These are phyloP conservation scores for Lasiodiplodia sp. DNA, from an alignment of 2,329 filamentous ascomycete species.

Conservation along the genomic window DNA sequence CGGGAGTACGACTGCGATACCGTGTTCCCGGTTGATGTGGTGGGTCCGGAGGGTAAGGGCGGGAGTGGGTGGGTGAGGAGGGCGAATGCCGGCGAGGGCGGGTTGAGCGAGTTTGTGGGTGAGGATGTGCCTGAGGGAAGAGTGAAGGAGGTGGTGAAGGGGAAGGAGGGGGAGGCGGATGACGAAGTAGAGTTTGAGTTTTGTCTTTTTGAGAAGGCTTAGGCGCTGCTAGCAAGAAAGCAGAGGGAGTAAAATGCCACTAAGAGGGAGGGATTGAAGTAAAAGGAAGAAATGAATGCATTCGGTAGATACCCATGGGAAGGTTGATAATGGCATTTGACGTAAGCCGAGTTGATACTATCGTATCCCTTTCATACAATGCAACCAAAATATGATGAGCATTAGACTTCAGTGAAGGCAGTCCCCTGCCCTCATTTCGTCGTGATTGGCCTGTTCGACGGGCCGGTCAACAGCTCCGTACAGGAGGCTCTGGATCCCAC, in stretches of 20 bases:
- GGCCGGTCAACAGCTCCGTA: no score
- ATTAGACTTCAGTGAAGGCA: no score
- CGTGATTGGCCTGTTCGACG: no score
- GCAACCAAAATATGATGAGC: no score
- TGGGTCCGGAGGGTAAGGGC: slow-evolving; percentile 43
- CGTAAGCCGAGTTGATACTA: background rate
- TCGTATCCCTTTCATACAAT: background rate
- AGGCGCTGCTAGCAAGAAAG: background rate
- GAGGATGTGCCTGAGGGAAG: slow-evolving; percentile 66
- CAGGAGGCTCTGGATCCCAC: no score
- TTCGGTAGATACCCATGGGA: background rate
- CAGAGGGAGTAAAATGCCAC: background rate
- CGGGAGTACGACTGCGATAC: slow-evolving; percentile 79
- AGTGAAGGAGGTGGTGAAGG: slow-evolving; percentile 41
- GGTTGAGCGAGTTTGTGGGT: slow-evolving; percentile 70
- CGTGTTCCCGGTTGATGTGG: slow-evolving; percentile 70
- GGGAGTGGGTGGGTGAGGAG: slow-evolving; percentile 61
- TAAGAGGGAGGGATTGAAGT: background rate
- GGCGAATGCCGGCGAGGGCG: slow-evolving; percentile 57
- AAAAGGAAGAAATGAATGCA: background rate
- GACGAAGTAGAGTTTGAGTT: slow-evolving; percentile 72
- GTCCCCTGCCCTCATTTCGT: no score
- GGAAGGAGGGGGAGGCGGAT: slow-evolving; percentile 56
- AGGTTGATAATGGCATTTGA: background rate
- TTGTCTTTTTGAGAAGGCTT: slow-evolving; percentile 66